A percentile compares a stretch with the other conserved stretches of the same genome.
These are phyloP conservation scores for Trichoderma asperellum DNA, from an alignment of 2,329 filamentous ascomycete genomes.

Conservation along the genomic window DNA sequence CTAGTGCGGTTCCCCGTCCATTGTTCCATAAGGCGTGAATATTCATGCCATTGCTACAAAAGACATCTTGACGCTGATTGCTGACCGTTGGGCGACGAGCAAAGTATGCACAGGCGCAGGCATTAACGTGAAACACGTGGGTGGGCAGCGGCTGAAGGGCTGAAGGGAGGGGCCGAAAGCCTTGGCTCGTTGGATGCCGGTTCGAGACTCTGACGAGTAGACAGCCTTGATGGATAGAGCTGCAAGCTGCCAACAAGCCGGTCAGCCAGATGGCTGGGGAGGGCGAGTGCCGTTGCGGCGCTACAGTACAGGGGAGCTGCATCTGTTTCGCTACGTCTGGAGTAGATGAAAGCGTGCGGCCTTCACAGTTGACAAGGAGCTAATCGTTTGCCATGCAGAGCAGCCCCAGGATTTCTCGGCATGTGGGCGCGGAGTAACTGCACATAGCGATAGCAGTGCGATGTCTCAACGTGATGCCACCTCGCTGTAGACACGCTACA, in stretches of 20 bases:
- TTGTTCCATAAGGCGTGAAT: not conserved
- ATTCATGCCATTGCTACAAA: not conserved
- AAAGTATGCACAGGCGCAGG: not conserved
- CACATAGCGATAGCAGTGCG: not conserved
- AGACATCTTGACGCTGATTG: not conserved
- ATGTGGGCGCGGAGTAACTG: no score
- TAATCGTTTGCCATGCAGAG: not conserved
- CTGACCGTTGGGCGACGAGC: not conserved
- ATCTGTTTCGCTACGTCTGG: not conserved
- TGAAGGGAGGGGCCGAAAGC: not conserved
- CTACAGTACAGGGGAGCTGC: not conserved
- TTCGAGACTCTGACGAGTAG: not conserved
- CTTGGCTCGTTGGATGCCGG: not conserved
- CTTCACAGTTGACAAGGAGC: not conserved
- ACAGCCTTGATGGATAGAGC: not conserved
- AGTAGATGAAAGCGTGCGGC: not conserved
- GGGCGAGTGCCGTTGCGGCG: constrained; percentile 6
- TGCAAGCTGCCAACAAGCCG: not conserved
- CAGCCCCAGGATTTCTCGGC: not conserved
- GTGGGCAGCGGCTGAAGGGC: not conserved
- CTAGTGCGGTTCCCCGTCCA: not conserved
- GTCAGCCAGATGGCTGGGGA: constrained; percentile 14
- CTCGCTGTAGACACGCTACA: not conserved
- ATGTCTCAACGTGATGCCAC: not conserved
- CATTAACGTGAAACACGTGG: not conserved